phyloP scores from a whole-genome alignment of 345 rosid genomes.

The Hibiscus mutabilis region DNA sequence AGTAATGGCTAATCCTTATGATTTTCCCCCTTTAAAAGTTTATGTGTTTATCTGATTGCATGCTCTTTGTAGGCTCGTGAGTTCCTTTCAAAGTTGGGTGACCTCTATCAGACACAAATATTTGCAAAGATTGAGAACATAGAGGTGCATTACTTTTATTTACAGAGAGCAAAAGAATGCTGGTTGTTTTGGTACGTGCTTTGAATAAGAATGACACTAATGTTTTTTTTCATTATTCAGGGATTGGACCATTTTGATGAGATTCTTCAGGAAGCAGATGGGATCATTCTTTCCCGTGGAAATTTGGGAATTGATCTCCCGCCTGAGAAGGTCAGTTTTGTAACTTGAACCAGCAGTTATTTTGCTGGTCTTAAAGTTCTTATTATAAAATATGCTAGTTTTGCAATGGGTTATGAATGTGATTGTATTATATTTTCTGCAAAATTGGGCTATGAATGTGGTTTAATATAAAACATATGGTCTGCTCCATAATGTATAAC shows the following conservation, averaged over 20 bases:
- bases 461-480: not conserved
- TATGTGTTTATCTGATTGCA: not conserved
- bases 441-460: no score
- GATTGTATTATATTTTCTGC: not conserved
- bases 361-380: not conserved
- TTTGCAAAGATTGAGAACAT: slow-evolving; percentile 93
- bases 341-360: not conserved
- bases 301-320: slow-evolving; percentile 98
- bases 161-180: not conserved
- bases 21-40: not conserved
- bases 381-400: not conserved
- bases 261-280: slow-evolving; percentile 98
- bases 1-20: slow-evolving; percentile 24
- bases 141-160: slow-evolving; percentile 39
- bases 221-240: slow-evolving; percentile 25
- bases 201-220: not conserved
- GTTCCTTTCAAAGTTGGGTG: slow-evolving; percentile 70
- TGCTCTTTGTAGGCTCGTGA: slow-evolving; percentile 64
- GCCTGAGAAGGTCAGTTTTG: slow-evolving; percentile 74
- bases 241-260: slow-evolving; percentile 95
- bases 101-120: slow-evolving; percentile 82
- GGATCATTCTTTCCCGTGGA: slow-evolving; percentile 96
- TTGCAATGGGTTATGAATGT: not conserved
- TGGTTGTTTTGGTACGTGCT: not conserved
- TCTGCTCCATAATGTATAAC: not conserved